A percentile compares a stretch with the other conserved stretches of the same genome.
phyloP scores from a whole-genome alignment of 805 yeast genomes.

The Komagataella ulmi region DNA sequence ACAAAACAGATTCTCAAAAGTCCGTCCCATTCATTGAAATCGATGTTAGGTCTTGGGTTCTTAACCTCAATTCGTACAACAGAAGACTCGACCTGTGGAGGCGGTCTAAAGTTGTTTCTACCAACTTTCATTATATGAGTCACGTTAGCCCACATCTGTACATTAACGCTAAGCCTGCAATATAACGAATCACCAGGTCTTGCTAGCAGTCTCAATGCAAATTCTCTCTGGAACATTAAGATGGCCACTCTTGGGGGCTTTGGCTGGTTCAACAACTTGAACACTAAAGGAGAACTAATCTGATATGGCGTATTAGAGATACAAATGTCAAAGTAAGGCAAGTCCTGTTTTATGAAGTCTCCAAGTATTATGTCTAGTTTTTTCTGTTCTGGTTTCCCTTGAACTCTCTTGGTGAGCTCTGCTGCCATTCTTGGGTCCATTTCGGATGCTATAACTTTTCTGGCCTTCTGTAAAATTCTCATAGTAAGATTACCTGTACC shows the following conservation, averaged over 20 bases:
- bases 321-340: conserved; percentile 92
- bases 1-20: conserved; percentile 82
- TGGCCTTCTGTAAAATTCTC: conserved; percentile 80
- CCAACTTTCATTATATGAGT: conserved; percentile 98
- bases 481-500: conserved; percentile 98
- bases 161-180: conserved; percentile 90
- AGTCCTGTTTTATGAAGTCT: conserved; percentile 89
- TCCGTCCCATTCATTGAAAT: conserved; percentile 96
- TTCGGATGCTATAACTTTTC: conserved; percentile 91
- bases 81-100: conserved; percentile 95
- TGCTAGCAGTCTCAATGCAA: conserved; percentile 85
- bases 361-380: conserved; percentile 87
- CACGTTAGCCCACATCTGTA: conserved; percentile 99
- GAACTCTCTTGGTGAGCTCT: conserved; percentile 92
- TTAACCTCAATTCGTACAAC: conserved; percentile 92
- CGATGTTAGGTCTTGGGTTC: conserved; percentile 86
- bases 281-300: conserved; percentile 91
- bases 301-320: conserved; percentile 97
- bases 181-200: conserved; percentile 93
- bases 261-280: conserved; percentile 81
- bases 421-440: conserved; percentile 99
- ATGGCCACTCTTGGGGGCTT: conserved; percentile 91
- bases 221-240: conserved; percentile 96
- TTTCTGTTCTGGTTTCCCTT: conserved; percentile 89
- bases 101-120: conserved; percentile 91